These are phyloP conservation scores for Clarkia xantiana DNA, from an alignment of 345 rosid species.

Conservation along the genomic window DNA sequence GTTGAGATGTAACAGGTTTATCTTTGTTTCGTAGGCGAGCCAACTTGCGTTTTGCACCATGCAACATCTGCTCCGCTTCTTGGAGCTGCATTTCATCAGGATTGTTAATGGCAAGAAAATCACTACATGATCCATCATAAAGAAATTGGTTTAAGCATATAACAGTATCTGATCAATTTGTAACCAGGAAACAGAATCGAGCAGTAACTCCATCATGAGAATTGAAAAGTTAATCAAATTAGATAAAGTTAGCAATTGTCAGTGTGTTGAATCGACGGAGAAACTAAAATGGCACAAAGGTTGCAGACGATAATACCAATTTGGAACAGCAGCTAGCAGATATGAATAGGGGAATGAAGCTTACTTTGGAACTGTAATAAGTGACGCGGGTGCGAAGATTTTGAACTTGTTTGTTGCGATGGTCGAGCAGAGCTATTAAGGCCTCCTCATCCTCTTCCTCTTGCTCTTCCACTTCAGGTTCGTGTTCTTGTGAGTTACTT, in stretches of 20 bases:
- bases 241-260: neutral
- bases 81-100: constrained; percentile 31
- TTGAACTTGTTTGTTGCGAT: constrained; percentile 50
- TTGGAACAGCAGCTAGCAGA: too few relatives aligned
- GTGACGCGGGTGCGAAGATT: constrained; percentile 48
- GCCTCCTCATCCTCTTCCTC: constrained; percentile 55
- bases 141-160: neutral
- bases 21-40: constrained; percentile 36
- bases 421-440: constrained; percentile 58
- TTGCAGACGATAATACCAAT: too few relatives aligned
- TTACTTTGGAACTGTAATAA: constrained; percentile 63
- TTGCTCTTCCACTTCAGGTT: constrained; percentile 9
- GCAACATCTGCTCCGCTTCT: constrained; percentile 47
- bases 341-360: neutral
- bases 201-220: neutral
- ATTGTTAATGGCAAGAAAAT: constrained; percentile 5
- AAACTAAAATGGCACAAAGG: too few relatives aligned
- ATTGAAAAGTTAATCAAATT: neutral
- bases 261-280: neutral
- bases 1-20: constrained; percentile 12
- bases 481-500: too few relatives aligned
- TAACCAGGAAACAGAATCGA: neutral
- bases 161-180: neutral
- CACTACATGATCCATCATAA: too few relatives aligned
- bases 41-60: constrained; percentile 39